These are phyloP conservation scores for Ceratobasidium sp. DNA, from an alignment of 1,284 basidiomycete species.

Conservation along the genomic window DNA sequence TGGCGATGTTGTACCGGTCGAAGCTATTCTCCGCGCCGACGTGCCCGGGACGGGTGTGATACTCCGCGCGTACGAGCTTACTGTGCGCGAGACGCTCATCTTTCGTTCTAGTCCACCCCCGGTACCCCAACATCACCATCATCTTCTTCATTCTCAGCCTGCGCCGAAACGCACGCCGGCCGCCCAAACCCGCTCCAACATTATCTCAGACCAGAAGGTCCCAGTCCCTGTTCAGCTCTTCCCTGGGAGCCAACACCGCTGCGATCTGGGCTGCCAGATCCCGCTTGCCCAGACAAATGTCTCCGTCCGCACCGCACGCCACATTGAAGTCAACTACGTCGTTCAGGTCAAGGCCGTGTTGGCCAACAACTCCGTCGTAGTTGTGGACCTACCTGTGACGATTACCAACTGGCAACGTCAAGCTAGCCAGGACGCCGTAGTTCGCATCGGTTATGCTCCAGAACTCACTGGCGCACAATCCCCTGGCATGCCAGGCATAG, in stretches of 20 bases:
- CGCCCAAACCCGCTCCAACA: slow-evolving; percentile 68
- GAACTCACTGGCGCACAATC: slow-evolving; percentile 28
- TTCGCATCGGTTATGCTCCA: slow-evolving; percentile 40
- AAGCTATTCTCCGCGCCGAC: slow-evolving; percentile 69
- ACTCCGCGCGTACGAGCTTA: slow-evolving; percentile 84
- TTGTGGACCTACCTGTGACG: slow-evolving; percentile 79
- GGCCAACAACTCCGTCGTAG: slow-evolving; percentile 71
- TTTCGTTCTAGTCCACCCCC: slow-evolving; percentile 52
- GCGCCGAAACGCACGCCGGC: slow-evolving; percentile 54
- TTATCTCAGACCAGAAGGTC: slow-evolving; percentile 75
- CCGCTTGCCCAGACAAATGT: slow-evolving; percentile 79
- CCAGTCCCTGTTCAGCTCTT: slow-evolving; percentile 79
- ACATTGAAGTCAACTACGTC: slow-evolving; percentile 85
- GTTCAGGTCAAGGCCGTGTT: slow-evolving; percentile 83
- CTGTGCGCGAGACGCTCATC: slow-evolving; percentile 77
- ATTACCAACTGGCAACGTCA: slow-evolving; percentile 67
- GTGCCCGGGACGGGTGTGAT: slow-evolving; percentile 71
- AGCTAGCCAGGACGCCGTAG: slow-evolving; percentile 43
- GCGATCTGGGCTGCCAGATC: slow-evolving; percentile 77
- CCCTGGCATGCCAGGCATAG: slow-evolving; percentile 26
- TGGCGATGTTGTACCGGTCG: slow-evolving; percentile 81
- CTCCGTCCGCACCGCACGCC: slow-evolving; percentile 80
- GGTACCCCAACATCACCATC: slow-evolving; percentile 44
- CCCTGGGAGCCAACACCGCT: slow-evolving; percentile 76
- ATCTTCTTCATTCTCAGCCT: slow-evolving; percentile 29